Base-by-base conservation (phyloP, 345 rosid genomes). In the Trapa incisa region DNA sequence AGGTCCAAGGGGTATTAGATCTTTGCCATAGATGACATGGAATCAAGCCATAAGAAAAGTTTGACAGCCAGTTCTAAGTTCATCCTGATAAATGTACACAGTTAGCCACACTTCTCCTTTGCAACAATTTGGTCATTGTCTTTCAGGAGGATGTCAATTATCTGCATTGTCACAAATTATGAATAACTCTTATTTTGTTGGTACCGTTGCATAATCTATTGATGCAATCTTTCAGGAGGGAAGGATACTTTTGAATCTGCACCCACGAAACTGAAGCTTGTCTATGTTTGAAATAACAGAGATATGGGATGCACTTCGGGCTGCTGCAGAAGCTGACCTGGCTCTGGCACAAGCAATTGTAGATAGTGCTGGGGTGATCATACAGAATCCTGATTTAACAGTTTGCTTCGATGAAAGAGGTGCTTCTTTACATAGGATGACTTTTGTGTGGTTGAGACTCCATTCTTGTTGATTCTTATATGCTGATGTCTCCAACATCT, bases 301-400 rank as follows among this genome's bases (percentile, higher is more conserved):
- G 83, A 86, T 92, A 65, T 92, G 98, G 98, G 95, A 89, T 60
- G 98, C 98, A 33, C 95, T 92, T 58, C 89, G 89, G 7, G 98
- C 86, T 72, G 98, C 98, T 4, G 84, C 89, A 12, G 96, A 87
- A 77, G 88, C 89, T 69, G 96, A 92, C 48, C 52, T 86, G 57
- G 57, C 75, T 64, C 85, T 85, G 75, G 91, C 92, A 0, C 93
- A 88, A 77, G 89, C 93, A 68, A 88, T 88, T 37, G 84, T 92
- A 72, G 96, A 85, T 57, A 88, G 96, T 65, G 96, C 96, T 4
- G 97, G 98, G 35, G 91, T 86, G 69, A 94, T 88, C 47, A 80
- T 86, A 74, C 95, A 94, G 78, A 89, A 67, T 83, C 80, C 78
- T 29, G 95, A 91, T 81, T 75, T 94, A 79, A 86, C 99, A 17